Evolutionary conservation across 2,329 filamentous ascomycete species (phyloP).

Genomic region (Aureobasidium sp.): DNA sequence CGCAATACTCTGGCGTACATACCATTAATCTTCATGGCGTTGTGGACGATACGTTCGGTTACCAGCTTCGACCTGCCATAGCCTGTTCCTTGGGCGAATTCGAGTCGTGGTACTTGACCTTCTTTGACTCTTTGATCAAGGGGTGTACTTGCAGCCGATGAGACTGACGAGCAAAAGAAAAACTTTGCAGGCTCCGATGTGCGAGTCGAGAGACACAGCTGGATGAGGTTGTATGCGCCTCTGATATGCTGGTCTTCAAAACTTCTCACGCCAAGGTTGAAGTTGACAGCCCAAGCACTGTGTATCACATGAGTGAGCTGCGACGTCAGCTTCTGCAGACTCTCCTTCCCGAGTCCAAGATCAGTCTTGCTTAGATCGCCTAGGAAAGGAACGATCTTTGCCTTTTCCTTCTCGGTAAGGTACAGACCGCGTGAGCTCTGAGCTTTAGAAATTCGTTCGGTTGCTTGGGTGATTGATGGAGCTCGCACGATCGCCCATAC

Average conservation of each 20-base stretch:
- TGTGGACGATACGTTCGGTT: constrained; percentile 20
- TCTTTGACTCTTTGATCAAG: constrained; percentile 12
- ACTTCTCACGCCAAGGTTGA: constrained; percentile 46
- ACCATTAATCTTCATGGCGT: constrained; percentile 18
- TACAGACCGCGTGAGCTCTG: constrained; percentile 33
- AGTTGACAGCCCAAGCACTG: constrained; percentile 50
- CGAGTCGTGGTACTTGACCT: constrained; percentile 17
- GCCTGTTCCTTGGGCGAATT: constrained; percentile 22
- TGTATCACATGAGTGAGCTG: constrained; percentile 43
- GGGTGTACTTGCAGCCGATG: constrained; percentile 27
- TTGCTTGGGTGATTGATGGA: constrained; percentile 28
- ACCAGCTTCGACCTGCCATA: constrained; percentile 23
- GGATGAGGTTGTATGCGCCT: constrained; percentile 39
- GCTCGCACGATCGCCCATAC: constrained; percentile 51
- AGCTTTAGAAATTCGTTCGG: constrained; percentile 31
- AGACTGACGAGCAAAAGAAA: constrained; percentile 48
- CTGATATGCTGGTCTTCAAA: constrained; percentile 44
- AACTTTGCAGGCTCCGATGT: constrained; percentile 30
- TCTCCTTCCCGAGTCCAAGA: constrained; percentile 33
- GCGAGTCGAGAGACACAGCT: constrained; percentile 31
- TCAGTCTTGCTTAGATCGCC: constrained; percentile 35
- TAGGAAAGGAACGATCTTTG: constrained; percentile 34
- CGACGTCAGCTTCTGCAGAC: constrained; percentile 25
- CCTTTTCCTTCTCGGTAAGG: constrained; percentile 23
- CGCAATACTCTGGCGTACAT: constrained; percentile 26